Percentiles rank a stretch among this genome's conserved stretches.
Conservation (phyloP, 225 moss, liverwort and hornwort genomes). For the Ulota crispa region DNA sequence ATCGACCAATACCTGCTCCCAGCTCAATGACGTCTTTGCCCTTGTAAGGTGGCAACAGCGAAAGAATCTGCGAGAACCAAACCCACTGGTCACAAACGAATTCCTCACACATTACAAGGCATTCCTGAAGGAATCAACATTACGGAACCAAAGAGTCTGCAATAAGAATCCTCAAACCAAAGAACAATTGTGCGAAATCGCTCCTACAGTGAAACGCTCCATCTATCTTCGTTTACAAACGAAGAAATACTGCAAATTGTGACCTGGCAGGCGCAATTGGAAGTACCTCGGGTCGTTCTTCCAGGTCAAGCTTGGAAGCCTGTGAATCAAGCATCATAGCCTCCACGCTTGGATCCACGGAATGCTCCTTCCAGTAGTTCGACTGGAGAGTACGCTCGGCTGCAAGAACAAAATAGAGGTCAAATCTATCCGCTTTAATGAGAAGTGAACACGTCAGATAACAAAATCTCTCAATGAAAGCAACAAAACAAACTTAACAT, state of each 20-base stretch:
- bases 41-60: conserved; percentile 52
- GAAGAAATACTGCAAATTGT: neutral
- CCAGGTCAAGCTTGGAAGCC: conserved; percentile 80
- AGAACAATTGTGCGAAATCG: neutral
- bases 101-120: neutral
- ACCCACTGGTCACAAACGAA: neutral
- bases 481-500: neutral
- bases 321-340: conserved; percentile 99
- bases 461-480: neutral
- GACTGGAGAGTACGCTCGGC: conserved; percentile 73
- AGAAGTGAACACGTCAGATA: neutral
- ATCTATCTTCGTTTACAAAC: neutral
- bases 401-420: conserved; percentile 23
- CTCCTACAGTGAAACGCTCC: neutral
- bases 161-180: neutral
- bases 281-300: conserved; percentile 92
- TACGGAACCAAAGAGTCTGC: neutral
- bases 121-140: neutral
- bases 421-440: neutral
- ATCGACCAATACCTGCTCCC: conserved; percentile 97
- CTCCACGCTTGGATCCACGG: conserved; percentile 74
- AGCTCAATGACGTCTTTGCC: conserved; percentile 83
- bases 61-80: conserved; percentile 61
- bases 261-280: neutral
- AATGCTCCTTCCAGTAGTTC: conserved; percentile 95